Evolutionary conservation across 148 eudicot genomes (phyloP), one percentile per base, ranked within the genome.

Genomic region (Camellia japonica): DNA sequence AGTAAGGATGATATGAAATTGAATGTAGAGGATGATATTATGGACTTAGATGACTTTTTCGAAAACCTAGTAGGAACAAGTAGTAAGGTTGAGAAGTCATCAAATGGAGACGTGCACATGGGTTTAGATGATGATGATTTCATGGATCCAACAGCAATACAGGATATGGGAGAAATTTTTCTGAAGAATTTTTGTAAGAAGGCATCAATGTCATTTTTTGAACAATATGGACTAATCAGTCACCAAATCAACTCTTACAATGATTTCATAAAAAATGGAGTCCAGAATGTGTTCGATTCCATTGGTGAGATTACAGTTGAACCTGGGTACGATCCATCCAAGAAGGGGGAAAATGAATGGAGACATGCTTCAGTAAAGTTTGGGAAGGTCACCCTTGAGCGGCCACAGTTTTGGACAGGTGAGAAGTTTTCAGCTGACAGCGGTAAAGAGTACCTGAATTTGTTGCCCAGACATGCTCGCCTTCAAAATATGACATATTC

Each of bases 401-500:
- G 85, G 58, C 99, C 99, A 3, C 84, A 80, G 81, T 89, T 92
- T 71, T 96, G 93, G 91, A 90, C 93, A 0, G 98, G 97, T 7
- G 94, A 90, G 2, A 91, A 90, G 71, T 88, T 87, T 59, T 79
- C 85, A 9, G 87, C 85, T 56, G 97, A 92, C 46, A 87, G 88
- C 15, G 93, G 89, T 6, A 85, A 85, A 78, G 87, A 85, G 58
- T 84, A 61, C 52, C 81, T 90, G 43, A 81, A 91, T 5, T 73
- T 96, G 83, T 87, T 84, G 19, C 99, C 99, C 9, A 85, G 94
- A 41, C 98, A 96, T 87, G 98, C 99, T 51, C 92, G 98, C 52
- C 91, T 96, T 30, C 98, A 93, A 73, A 91, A 93, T 80, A 96
- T 96, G 97, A 96, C 99, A 14, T 93, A 93, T 77, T 91, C 98